phyloP scores from a whole-genome alignment of 2,329 filamentous ascomycete genomes.

The Phialemonium atrogriseum region DNA sequence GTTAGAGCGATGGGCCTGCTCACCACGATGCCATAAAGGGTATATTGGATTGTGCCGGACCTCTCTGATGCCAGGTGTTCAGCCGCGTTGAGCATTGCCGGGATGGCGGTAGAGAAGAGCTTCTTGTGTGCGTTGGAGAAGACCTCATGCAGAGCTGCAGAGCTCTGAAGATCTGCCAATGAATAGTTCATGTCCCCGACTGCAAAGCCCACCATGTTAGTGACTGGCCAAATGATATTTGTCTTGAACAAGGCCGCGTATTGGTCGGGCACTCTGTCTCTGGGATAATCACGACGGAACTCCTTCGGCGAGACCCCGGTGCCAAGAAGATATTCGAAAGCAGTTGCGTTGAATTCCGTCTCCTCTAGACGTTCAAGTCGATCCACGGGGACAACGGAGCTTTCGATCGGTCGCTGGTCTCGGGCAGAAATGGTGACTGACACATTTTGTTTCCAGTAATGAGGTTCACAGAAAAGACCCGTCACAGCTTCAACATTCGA shows the following conservation, averaged over 20 bases:
- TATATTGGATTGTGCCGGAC: constrained; percentile 8
- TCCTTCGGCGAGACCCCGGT: constrained; percentile 14
- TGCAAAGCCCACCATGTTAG: constrained; percentile 25
- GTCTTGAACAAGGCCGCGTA: constrained; percentile 9
- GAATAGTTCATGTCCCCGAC: constrained; percentile 17
- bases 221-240: constrained; percentile 11
- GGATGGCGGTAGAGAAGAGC: constrained; percentile 20
- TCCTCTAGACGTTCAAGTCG: constrained; percentile 9
- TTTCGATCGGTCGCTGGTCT: constrained; percentile 5
- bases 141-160: not conserved
- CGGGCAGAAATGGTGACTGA: constrained; percentile 24
- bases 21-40: constrained; percentile 20
- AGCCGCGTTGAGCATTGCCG: not conserved
- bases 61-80: constrained; percentile 12
- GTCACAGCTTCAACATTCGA: constrained; percentile 16
- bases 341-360: constrained; percentile 23
- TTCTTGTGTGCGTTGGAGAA: constrained; percentile 19
- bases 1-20: constrained; percentile 21
- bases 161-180: constrained; percentile 8
- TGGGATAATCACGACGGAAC: constrained; percentile 15
- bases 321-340: constrained; percentile 23
- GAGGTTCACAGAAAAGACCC: constrained; percentile 31
- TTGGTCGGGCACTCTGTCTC: constrained; percentile 16
- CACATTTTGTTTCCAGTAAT: constrained; percentile 37
- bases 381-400: constrained; percentile 4